Percentiles rank a stretch among this genome's conserved stretches.
These are phyloP conservation scores for Trichoderma sp. DNA, from an alignment of 2,329 filamentous ascomycete genomes.

Conservation along the genomic window DNA sequence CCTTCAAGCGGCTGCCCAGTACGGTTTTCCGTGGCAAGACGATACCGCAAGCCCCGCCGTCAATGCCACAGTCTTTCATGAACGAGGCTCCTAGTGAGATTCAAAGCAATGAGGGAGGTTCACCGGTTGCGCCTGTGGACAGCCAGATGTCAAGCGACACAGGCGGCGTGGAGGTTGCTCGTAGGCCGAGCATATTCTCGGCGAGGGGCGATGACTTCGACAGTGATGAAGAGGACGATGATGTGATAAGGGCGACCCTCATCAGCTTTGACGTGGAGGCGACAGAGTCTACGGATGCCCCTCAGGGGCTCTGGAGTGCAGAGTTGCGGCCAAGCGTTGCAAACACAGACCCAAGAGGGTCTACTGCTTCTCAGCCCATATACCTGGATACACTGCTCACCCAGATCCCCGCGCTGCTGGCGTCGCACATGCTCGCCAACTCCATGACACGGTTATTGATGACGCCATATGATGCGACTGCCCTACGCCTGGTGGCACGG, in stretches of 20 bases:
- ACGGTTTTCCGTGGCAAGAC: constrained; percentile 39
- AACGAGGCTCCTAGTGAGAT: constrained; percentile 20
- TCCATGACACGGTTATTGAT: constrained; percentile 48
- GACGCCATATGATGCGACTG: constrained; percentile 51
- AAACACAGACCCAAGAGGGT: constrained; percentile 36
- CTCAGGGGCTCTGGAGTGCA: constrained; percentile 59
- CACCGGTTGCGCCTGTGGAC: constrained; percentile 31
- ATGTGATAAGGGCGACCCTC: constrained; percentile 57
- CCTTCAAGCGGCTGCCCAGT: constrained; percentile 47
- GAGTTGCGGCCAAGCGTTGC: constrained; percentile 57
- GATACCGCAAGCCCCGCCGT: constrained; percentile 31
- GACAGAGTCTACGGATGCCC: constrained; percentile 54
- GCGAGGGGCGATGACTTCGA: constrained; percentile 55
- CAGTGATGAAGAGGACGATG: constrained; percentile 60
- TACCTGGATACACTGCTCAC: constrained; percentile 56
- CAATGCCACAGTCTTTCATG: constrained; percentile 8
- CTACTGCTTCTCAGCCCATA: constrained; percentile 36
- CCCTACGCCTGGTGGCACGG: constrained; percentile 50
- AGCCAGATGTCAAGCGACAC: constrained; percentile 36
- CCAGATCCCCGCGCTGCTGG: constrained; percentile 52
- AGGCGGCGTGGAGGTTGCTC: constrained; percentile 39
- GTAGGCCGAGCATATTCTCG: constrained; percentile 52
- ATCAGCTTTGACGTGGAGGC: constrained; percentile 65
- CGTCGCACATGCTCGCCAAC: constrained; percentile 51
- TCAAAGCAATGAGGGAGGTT: constrained; percentile 10